Evolutionary conservation across 306 rosid species (phyloP).

Genomic region (Macrotyloma uniflorum): DNA sequence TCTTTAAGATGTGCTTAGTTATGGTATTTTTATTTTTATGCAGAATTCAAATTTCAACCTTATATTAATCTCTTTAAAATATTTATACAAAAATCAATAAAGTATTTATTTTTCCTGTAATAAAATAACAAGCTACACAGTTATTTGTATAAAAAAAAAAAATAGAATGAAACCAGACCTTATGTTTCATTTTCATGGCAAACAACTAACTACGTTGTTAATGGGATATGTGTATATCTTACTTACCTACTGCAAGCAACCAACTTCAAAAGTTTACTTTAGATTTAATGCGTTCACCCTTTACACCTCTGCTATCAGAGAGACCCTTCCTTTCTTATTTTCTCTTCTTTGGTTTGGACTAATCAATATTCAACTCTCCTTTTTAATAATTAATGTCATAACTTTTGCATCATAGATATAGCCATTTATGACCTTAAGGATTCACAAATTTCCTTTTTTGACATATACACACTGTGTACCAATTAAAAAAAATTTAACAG

Average conservation of each 20-base stretch:
- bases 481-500: no score
- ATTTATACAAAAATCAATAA: background rate
- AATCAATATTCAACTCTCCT: background rate
- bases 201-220: background rate
- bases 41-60: background rate
- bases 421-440: background rate
- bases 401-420: background rate
- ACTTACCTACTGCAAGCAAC: background rate
- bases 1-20: background rate
- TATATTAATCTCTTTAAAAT: background rate
- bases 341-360: conserved; percentile 4
- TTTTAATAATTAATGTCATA: background rate
- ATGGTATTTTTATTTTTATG: background rate
- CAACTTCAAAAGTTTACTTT: background rate
- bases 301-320: background rate
- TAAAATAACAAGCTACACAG: background rate
- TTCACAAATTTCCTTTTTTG: background rate
- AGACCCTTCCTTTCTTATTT: no score
- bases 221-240: background rate
- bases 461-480: no score
- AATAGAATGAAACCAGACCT: background rate
- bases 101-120: background rate
- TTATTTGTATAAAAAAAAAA: background rate
- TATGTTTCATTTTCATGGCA: background rate
- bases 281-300: background rate